A percentile compares a stretch with the other conserved stretches of the same genome.
These are phyloP conservation scores for Crocinoboletus sp. DNA, from an alignment of 1,284 basidiomycete genomes.

Conservation along the genomic window DNA sequence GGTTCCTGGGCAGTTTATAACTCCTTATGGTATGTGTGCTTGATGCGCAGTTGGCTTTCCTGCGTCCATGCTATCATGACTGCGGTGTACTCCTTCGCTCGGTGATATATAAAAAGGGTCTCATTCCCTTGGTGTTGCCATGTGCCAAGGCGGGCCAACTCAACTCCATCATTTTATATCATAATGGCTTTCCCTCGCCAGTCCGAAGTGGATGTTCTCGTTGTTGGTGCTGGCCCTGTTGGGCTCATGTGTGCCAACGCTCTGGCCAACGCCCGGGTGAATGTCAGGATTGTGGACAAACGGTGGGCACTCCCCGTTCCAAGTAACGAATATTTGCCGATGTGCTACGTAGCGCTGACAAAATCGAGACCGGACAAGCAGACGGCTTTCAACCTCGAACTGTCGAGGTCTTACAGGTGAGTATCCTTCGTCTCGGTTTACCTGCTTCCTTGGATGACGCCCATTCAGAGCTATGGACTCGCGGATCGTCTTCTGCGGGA, in stretches of 20 bases:
- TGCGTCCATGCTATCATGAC: neutral
- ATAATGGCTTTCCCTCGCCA: slow-evolving; percentile 10
- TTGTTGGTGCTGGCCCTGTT: slow-evolving; percentile 51
- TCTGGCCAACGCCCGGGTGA: slow-evolving; percentile 21
- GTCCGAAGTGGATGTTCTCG: slow-evolving; percentile 48
- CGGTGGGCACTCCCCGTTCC: slow-evolving; percentile 15
- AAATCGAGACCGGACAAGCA: slow-evolving; percentile 37
- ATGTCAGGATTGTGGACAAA: slow-evolving; percentile 27
- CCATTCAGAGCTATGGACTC: slow-evolving; percentile 34
- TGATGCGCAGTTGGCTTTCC: neutral
- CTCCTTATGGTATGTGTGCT: neutral
- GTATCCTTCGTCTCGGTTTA: neutral
- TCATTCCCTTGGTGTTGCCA: neutral
- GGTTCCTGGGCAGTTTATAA: neutral
- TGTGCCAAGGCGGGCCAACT: slow-evolving; percentile 2
- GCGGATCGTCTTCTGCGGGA: slow-evolving; percentile 34
- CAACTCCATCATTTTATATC: neutral
- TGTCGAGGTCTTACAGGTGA: slow-evolving; percentile 40
- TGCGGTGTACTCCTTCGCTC: neutral
- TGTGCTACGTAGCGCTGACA: slow-evolving; percentile 15
- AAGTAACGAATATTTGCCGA: neutral
- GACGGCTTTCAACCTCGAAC: slow-evolving; percentile 42
- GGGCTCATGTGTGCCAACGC: slow-evolving; percentile 34
- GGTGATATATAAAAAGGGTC: neutral
- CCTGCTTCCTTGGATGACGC: neutral